These are phyloP conservation scores for Fragilaria crotonensis DNA, from an alignment of 108 stramenopile genomes.

Conservation along the genomic window DNA sequence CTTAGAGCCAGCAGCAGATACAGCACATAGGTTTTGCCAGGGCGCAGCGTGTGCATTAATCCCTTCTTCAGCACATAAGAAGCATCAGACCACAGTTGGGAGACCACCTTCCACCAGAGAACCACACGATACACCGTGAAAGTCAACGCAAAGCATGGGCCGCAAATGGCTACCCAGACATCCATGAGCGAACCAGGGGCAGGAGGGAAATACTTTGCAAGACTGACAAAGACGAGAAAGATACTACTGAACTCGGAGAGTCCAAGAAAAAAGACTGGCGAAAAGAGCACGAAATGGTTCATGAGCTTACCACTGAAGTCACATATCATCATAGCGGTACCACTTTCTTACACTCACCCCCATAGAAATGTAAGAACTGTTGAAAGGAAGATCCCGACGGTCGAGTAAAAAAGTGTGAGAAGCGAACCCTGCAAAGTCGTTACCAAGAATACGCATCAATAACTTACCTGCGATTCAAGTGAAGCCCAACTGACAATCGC, in stretches of 20 bases:
- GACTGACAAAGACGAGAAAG: slow-evolving; percentile 40
- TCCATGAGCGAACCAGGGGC: slow-evolving; percentile 12
- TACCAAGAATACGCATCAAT: background rate
- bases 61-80: slow-evolving; percentile 15
- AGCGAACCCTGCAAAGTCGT: too few relatives aligned
- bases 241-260: slow-evolving; percentile 55
- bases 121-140: slow-evolving; percentile 38
- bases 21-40: slow-evolving; percentile 29
- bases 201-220: slow-evolving; percentile 52
- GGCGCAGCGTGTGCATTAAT: slow-evolving; percentile 14
- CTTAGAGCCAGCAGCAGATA: slow-evolving; percentile 25
- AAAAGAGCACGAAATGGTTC: too few relatives aligned
- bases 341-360: too few relatives aligned
- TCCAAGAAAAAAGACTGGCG: slow-evolving; percentile 58
- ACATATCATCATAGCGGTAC: too few relatives aligned
- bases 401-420: too few relatives aligned
- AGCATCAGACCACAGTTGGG: slow-evolving; percentile 26
- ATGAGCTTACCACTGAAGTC: too few relatives aligned
- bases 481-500: slow-evolving; percentile 36
- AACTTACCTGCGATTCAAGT: slow-evolving; percentile 42
- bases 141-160: slow-evolving; percentile 31
- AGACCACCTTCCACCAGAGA: slow-evolving; percentile 27
- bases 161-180: slow-evolving; percentile 2
- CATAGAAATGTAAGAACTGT: too few relatives aligned
- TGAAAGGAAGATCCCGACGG: too few relatives aligned